A percentile compares a stretch with the other conserved stretches of the same genome.
phyloP scores from a whole-genome alignment of 2,329 filamentous ascomycete species.

The Alternaria burnsii region DNA sequence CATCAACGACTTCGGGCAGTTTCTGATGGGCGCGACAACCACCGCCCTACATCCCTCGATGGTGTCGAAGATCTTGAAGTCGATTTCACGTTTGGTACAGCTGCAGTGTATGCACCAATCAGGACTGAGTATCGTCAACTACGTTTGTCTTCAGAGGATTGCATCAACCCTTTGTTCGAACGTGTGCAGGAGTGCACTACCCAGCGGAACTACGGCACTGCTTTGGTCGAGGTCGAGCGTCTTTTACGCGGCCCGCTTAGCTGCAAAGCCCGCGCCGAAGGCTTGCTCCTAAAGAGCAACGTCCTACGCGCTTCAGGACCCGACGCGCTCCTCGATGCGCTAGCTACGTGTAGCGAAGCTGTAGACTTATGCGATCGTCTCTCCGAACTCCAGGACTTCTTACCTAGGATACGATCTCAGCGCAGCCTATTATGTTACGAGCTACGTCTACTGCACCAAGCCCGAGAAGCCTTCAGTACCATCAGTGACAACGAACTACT shows the following conservation, averaged over 20 bases:
- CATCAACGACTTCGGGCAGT: constrained; percentile 21
- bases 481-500: constrained; percentile 12
- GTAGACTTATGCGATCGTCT: constrained; percentile 38
- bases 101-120: constrained; percentile 18
- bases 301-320: constrained; percentile 34
- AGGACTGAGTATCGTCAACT: neutral
- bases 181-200: constrained; percentile 27
- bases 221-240: constrained; percentile 35
- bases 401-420: constrained; percentile 40
- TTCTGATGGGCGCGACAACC: constrained; percentile 3
- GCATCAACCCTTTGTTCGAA: constrained; percentile 27
- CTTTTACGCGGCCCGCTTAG: constrained; percentile 38
- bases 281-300: constrained; percentile 41
- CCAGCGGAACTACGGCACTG: constrained; percentile 34
- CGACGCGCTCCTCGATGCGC: constrained; percentile 37
- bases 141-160: constrained; percentile 2
- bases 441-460: constrained; percentile 33
- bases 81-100: constrained; percentile 21
- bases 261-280: constrained; percentile 36
- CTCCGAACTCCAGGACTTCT: constrained; percentile 27
- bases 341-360: constrained; percentile 45
- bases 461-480: constrained; percentile 29
- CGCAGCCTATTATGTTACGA: constrained; percentile 36
- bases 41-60: constrained; percentile 5
- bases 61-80: constrained; percentile 7